Conservation (phyloP, 805 yeast genomes). For the Candida nemodendra region DNA sequence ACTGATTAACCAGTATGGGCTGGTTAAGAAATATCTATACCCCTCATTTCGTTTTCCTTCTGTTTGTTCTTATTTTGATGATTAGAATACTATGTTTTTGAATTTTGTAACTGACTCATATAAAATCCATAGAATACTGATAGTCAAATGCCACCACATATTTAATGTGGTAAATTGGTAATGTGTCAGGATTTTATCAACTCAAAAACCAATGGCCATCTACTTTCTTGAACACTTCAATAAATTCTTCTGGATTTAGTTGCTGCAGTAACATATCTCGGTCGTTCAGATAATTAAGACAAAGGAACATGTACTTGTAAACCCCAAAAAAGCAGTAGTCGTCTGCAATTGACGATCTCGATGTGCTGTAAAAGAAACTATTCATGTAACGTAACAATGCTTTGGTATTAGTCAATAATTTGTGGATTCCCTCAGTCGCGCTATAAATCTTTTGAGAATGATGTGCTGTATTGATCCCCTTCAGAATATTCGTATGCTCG, state of each 20-base stretch:
- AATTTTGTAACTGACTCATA: too few species aligned
- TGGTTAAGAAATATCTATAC: too few species aligned
- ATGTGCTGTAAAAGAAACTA: conserved; percentile 30
- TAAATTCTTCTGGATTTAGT: conserved; percentile 15
- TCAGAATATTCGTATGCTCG: conserved; percentile 8
- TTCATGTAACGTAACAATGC: conserved; percentile 22
- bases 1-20: too few species aligned
- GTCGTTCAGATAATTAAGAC: conserved; percentile 16
- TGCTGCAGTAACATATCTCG: conserved; percentile 9
- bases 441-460: conserved; percentile 1
- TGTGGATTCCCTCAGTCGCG: conserved; percentile 10
- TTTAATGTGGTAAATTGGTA: too few species aligned
- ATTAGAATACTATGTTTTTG: too few species aligned
- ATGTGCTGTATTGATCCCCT: neutral
- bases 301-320: conserved; percentile 27
- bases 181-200: too few species aligned
- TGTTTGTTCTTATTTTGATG: too few species aligned
- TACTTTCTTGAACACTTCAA: conserved; percentile 17
- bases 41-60: too few species aligned
- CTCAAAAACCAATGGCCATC: conserved; percentile 24
- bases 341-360: conserved; percentile 25
- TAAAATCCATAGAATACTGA: too few species aligned
- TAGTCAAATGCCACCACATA: too few species aligned
- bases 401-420: conserved; percentile 17
- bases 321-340: conserved; percentile 28